Evolutionary conservation across 805 yeast genomes (phyloP).

Genomic region (Ogataea nitratoaversa): DNA sequence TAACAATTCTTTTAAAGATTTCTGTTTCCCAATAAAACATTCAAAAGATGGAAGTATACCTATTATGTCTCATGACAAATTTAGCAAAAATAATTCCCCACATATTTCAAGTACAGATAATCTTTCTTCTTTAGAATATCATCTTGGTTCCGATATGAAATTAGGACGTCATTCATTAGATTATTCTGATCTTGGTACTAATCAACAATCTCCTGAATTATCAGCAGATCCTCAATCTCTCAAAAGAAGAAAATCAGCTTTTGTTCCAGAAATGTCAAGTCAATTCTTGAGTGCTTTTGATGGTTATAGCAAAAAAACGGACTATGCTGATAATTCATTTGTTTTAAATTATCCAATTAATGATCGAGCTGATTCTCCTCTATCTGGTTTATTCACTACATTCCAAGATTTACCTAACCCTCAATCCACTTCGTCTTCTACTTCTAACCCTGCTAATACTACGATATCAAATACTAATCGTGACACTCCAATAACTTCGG

Average conservation of each 20-base stretch:
- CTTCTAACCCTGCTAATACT: neutral
- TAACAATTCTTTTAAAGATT: constrained; percentile 26
- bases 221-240: neutral
- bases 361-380: constrained; percentile 17
- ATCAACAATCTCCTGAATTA: neutral
- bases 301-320: constrained; percentile 16
- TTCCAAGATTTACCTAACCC: constrained; percentile 13
- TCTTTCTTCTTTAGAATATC: constrained; percentile 15
- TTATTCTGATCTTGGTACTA: constrained; percentile 13
- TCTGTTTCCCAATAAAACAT: constrained; percentile 15
- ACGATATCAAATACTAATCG: neutral
- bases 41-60: constrained; percentile 3
- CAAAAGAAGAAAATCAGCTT: constrained; percentile 11
- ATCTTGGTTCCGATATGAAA: constrained; percentile 12
- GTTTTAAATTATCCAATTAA: constrained; percentile 10
- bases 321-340: constrained; percentile 6
- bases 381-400: constrained; percentile 20
- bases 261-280: constrained; percentile 9
- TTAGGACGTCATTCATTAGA: constrained; percentile 13
- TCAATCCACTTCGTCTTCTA: neutral
- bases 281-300: constrained; percentile 17
- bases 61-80: neutral
- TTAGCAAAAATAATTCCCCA: constrained; percentile 1
- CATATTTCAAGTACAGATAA: constrained; percentile 3
- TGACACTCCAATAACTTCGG: neutral